Base-by-base conservation (phyloP, 2,329 filamentous ascomycete species). In the Aspergillus tamarii region DNA sequence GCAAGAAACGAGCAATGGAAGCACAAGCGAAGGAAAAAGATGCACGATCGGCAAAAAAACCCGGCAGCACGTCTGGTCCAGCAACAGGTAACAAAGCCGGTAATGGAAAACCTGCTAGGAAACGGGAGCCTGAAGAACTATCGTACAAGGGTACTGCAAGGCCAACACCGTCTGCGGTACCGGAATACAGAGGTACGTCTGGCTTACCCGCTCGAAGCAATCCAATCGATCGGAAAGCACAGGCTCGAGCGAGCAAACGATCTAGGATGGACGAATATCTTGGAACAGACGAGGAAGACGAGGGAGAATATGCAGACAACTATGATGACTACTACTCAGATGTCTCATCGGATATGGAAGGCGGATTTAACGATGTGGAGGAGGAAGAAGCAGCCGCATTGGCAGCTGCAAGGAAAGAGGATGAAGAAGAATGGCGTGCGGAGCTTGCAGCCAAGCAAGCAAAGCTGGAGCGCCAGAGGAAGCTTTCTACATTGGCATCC, bases 331-430 rank as follows among this genome's bases (percentile, higher is more conserved):
- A 79, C 64, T 80, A 78, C 57, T 82, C 80, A 1, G 81, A 82
- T 59, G 78, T 64, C 43, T 82, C 79, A 9, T 82, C 80, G n/a
- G 82, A 82, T 64, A 84, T 84, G 82, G 82, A 84, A 70, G 82
- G 81, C 57, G 83, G 81, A 26, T 73, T 80, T 23, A 73, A 77
- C 57, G 82, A 84, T 64, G 70, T 84, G 56, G 80, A 82, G 60
- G 66, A 75, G 30, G 82, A 84, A 70, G 82, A 84, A 68, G 73
- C 71, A 26, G 64, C 65, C 16, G 81, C 82, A 9, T 67, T 81
- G 39, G 76, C 72, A 60, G 69, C 67, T 46, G 82, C 82, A 8
- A 77, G 74, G 58, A 72, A 71, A 61, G 82, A 84, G 66, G 82
- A 84, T 62, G 82, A 82, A 66, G 74, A 80, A 69, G 81, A 84